Evolutionary conservation across 331 rosid species (phyloP), one percentile per base, ranked within the genome.

Genomic region (Rhamnella rubrinervis): DNA sequence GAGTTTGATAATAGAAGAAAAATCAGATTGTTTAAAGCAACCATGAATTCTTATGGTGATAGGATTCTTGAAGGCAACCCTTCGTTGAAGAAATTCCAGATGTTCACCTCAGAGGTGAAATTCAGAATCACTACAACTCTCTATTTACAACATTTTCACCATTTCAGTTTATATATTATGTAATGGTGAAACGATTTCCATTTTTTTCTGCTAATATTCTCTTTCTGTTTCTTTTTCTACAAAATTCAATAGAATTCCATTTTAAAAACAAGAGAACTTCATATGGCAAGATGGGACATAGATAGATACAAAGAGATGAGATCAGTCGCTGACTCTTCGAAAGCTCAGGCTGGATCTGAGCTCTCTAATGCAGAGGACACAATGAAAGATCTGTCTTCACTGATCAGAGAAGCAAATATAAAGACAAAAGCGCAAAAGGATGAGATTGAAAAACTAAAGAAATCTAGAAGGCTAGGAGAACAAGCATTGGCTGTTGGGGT

Each of bases 221-320:
- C 16, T 47, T 8, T 70, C 9, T 65, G 1, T 65, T 4, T 59
- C 16, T 59, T 19, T 74, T 51, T 63, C 18, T 44, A 19, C 18
- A 28, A 53, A 57, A 38, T 71, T 15, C 59, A 79, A 26, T 53
- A 71, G 80, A 73, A 74, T 67, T 67, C 85, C 28, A 60, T 86
- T 75, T 85, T 85, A 56, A 84, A 77, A 85, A 81, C 90, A 39
- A 77, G 78, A 75, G 97, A 89, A 55, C 79, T 86, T 21, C 96
- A 85, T 31, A 78, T 39, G 71, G 90, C 85, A 56, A 73, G 68
- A 76, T 71, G 80, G 78, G 87, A 87, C 65, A 81, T 82, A 71
- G 87, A 79, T 14, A 77, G 68, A 68, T 85, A 76, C 74, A 84
- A 70, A 50, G 91, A 77, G 50, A 85, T 71, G 21, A 83, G 63